Evolutionary conservation across 805 yeast species (phyloP), one percentile per base, ranked within the genome.

Genomic region (Monosporozyma servazzii): DNA sequence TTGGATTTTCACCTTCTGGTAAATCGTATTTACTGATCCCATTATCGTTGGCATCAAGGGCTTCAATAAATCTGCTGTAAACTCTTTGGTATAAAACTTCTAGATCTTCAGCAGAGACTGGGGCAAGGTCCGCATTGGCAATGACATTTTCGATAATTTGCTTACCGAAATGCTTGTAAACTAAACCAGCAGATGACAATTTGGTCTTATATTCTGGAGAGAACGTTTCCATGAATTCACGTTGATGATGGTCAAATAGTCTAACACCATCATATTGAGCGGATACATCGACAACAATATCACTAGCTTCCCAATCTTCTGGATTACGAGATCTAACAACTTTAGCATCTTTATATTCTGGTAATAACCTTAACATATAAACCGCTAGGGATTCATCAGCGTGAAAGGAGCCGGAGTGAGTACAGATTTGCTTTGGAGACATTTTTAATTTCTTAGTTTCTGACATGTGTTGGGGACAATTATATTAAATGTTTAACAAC

Each of bases 331-430:
- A 86, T 67, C 99, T 82, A 20, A 87, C 79, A 20, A 93, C 74
- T 49, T 74, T 75, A 20, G 96, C 82, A 53, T 80, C 74, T 46
- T 77, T 64, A 68, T 69, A 93, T 65, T 77, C 75, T 8, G 96
- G 93, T 46, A 91, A 71, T 18, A 80, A 71, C 58, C 78, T 80
- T 51, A 93, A 72, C 84, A 93, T 81, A 67, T 77, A 90, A 2
- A 91, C 96, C 2, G 98, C 99, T 48, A 93, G 76, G 10, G 96
- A 82, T 68, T 93, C 99, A 68, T 93, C 99, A 10, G 98, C 98
- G 65, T 93, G 99, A 75, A 93, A 93, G 0, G 89, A 78, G 7
- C 99, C 99, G 47, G 90, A 84, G 62, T 86, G 95, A 11, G 96
- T 90, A 64, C 96, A 91, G 52, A 90, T 86, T 62, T 79, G 81